Base-by-base conservation (phyloP, 2,329 filamentous ascomycete species). In the Neonectria ditissima region DNA sequence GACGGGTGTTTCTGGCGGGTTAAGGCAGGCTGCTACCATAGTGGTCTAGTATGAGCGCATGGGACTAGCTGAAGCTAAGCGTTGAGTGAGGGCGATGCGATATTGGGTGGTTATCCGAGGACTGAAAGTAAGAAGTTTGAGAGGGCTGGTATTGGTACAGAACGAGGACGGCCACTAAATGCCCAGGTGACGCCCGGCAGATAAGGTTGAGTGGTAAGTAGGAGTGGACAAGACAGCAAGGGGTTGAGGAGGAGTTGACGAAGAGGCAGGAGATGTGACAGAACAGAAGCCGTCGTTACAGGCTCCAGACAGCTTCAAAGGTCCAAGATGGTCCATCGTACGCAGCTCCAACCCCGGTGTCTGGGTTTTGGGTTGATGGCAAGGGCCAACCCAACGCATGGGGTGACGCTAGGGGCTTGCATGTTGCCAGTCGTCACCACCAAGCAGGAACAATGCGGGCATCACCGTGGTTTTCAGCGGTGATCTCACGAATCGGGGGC, bases 101-200 rank as follows among this genome's bases (percentile, higher is more conserved):
- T 37, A n/a, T 32, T 32, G 30, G 7, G 11, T 10, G 3, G 9
- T 32, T 9, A 13, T 13, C 9, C 5, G 30, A 32, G 30, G n/a
- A n/a, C n/a, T n/a, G n/a, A n/a, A n/a, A n/a, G n/a, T n/a, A n/a
- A n/a, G n/a, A n/a, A n/a, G n/a, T n/a, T n/a, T n/a, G n/a, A n/a
- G n/a, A n/a, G n/a, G n/a, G n/a, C n/a, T n/a, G n/a, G n/a, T n/a
- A n/a, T n/a, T n/a, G n/a, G n/a, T n/a, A n/a, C n/a, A n/a, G n/a
- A n/a, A n/a, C n/a, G n/a, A n/a, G n/a, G n/a, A n/a, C n/a, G n/a
- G n/a, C n/a, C n/a, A n/a, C n/a, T n/a, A n/a, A n/a, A n/a, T n/a
- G n/a, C n/a, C n/a, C n/a, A n/a, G n/a, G n/a, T n/a, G n/a, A n/a
- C 60, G 60, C 55, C 60, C 55, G 59, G 51, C 37, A 58, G 54